Percentiles rank a stretch among this genome's conserved stretches.
Conservation (phyloP, 257 asterid genomes). For the Buddleja alternifolia region DNA sequence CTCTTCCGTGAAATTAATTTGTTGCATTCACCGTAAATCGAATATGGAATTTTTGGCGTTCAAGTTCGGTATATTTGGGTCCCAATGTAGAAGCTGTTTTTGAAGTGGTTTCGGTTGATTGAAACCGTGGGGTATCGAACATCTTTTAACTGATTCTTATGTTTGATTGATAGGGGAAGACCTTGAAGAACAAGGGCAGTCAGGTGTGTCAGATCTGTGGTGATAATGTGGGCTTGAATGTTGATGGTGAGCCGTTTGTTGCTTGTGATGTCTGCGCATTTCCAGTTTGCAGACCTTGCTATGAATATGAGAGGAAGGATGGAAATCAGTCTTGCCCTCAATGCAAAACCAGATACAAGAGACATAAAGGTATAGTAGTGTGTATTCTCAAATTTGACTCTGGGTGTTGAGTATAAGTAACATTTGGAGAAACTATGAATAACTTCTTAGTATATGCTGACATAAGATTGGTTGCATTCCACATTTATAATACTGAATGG, state of each 20-base stretch:
- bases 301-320: constrained; percentile 72
- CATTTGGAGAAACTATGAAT: not conserved
- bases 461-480: not conserved
- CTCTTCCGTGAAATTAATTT: constrained; percentile 1
- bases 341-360: constrained; percentile 71
- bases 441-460: too few species aligned
- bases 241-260: constrained; percentile 60
- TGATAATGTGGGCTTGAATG: constrained; percentile 59
- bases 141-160: constrained; percentile 12
- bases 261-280: constrained; percentile 66
- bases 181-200: constrained; percentile 50
- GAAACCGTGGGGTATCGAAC: not conserved
- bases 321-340: constrained; percentile 75
- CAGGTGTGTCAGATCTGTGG: constrained; percentile 78
- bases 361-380: constrained; percentile 54
- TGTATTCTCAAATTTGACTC: not conserved
- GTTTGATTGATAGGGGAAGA: constrained; percentile 50
- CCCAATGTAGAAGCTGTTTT: not conserved
- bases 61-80: not conserved
- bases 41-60: not conserved
- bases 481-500: too few species aligned
- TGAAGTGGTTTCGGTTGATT: not conserved
- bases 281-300: constrained; percentile 73
- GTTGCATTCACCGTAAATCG: not conserved
- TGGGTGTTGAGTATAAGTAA: not conserved